Percentiles rank a stretch among this genome's conserved stretches.
phyloP scores from a whole-genome alignment of 352 stramenopile species.

The Pythium dissimile region DNA sequence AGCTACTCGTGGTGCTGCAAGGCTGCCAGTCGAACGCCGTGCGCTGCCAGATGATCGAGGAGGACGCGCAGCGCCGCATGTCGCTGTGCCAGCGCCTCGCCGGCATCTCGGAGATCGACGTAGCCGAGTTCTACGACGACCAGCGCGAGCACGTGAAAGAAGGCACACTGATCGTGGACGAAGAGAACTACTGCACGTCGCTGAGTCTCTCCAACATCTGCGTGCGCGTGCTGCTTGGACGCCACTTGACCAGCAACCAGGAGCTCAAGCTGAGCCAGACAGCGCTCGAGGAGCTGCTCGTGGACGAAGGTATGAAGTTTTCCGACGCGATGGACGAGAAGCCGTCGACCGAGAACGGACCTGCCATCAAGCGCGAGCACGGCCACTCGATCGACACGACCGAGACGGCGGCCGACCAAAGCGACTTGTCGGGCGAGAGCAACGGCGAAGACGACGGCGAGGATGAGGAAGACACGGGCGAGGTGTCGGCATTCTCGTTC shows the following conservation, averaged over 20 bases:
- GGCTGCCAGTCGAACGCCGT: conserved; percentile 83
- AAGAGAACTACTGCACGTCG: conserved; percentile 77
- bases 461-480: conserved; percentile 11
- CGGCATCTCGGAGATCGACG: conserved; percentile 82
- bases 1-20: conserved; percentile 80
- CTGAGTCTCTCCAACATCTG: conserved; percentile 81
- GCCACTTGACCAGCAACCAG: conserved; percentile 75
- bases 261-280: conserved; percentile 85
- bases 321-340: conserved; percentile 51
- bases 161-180: conserved; percentile 77
- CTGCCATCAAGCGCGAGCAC: conserved; percentile 2
- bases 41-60: conserved; percentile 81
- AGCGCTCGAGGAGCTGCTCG: conserved; percentile 70
- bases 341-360: not conserved
- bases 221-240: conserved; percentile 72
- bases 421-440: conserved; percentile 2
- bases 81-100: conserved; percentile 73
- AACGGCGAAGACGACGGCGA: conserved; percentile 1
- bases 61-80: conserved; percentile 73
- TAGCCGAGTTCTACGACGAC: conserved; percentile 83
- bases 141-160: conserved; percentile 86
- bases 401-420: not conserved
- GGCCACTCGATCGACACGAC: conserved; percentile 1
- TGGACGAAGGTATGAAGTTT: conserved; percentile 68
- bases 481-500: conserved; percentile 61